Evolutionary conservation across 768 basidiomycete species (phyloP), one percentile per base, ranked within the genome.

Genomic region (Russula abietina): DNA sequence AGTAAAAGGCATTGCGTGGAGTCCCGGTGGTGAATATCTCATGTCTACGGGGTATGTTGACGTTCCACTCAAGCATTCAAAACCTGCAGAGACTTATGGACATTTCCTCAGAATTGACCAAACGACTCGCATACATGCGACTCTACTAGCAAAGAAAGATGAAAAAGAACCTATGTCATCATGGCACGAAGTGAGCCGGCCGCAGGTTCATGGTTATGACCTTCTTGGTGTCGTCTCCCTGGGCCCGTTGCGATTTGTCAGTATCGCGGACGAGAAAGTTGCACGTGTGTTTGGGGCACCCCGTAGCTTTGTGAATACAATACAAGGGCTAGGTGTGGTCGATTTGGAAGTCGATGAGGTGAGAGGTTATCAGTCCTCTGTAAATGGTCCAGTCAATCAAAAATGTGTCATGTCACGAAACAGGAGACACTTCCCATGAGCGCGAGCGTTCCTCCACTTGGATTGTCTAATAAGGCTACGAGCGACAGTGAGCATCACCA

Each of bases 151-250:
- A 26, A 62, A 64, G 33, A 33, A 60, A 8, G 51, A 65, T n/a
- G 26, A 59, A 24, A 62, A 64, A 1, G 38, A 62, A 33, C 26
- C 66, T n/a, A 60, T n/a, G 2, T 67, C 66, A 17, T 74, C 76
- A 10, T 96, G 93, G 93, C 88, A 89, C 69, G 97, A 99, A 71
- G 77, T 98, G 30, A 83, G 83, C 30, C 86, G 97, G 4, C 97
- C 97, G 22, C 97, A 99, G 73, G 86, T 98, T 19, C 97, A 99
- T 75, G 97, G 97, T 8, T 98, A 98, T 73, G 94, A 98, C 70
- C 76, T 98, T 41, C 78, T 95, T 19, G 88, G 86, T 59, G 87
- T 84, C 7, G 83, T 82, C 3, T 95, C 93, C 72, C 79, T 96
- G 51, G 80, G 82, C 61, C 77, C 88, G 0, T 76, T 93, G 51